Evolutionary conservation across 2,329 filamentous ascomycete species (phyloP), one percentile per base, ranked within the genome.

Genomic region (Sclerotinia spermophila): DNA sequence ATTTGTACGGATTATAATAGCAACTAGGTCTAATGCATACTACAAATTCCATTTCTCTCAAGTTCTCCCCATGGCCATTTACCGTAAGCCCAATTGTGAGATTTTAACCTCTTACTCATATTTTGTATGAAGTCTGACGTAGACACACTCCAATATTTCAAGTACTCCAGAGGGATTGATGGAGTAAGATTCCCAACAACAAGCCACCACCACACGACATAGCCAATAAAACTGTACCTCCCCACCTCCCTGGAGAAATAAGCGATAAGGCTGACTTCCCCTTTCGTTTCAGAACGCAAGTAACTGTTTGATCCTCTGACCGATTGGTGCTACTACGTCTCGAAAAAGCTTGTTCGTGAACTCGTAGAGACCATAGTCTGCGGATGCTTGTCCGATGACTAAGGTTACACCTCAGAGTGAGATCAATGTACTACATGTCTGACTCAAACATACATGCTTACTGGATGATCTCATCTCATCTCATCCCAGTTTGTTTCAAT

Each of bases 261-360:
- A 66, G 62, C 35, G 62, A 66, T 66, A 66, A n/a, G 62, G 62
- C 62, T 66, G 17, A 6, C 45, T 66, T 30, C 45, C 33, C 62
- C 45, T 53, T 53, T 66, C 40, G 62, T 53, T 66, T 53, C 45
- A 42, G 35, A 53, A 53, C 24, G 45, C n/a, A 40, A 30, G n/a
- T n/a, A 53, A 53, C 24, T 2, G 10, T 53, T 53, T 17, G 3
- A 53, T 40, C 10, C 13, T 53, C 45, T 66, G 45, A 53, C 33
- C 45, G 33, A 66, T 66, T 66, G 35, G 33, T 53, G 45, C 1
- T 6, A 40, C 61, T 19, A 40, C n/a, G 3, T 2, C n/a, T 21
- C 17, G 40, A 44, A 11, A 21, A 21, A 19, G 21, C 19, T 33
- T 24, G 15, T 48, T 51, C 19, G 30, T 17, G 21, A 40, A 59